These are phyloP conservation scores for Tolypocladium guangdongense DNA, from an alignment of 2,329 filamentous ascomycete genomes.

Conservation along the genomic window DNA sequence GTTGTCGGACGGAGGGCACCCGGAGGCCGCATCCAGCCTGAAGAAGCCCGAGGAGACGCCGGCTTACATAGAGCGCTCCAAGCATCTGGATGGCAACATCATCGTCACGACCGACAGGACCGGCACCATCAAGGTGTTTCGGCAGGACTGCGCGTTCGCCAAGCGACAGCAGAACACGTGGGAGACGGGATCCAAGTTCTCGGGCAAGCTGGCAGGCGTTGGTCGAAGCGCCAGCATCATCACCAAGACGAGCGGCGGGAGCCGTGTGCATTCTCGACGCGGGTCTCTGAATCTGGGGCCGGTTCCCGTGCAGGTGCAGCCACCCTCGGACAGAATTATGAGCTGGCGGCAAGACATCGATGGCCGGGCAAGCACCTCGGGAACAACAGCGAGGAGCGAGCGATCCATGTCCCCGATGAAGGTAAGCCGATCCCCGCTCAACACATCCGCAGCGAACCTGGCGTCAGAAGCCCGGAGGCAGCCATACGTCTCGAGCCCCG, in stretches of 20 bases:
- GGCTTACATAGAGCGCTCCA: slow-evolving; percentile 63
- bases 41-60: slow-evolving; percentile 57
- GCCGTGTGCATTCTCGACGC: slow-evolving; percentile 37
- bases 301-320: slow-evolving; percentile 18
- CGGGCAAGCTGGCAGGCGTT: slow-evolving; percentile 53
- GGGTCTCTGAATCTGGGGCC: slow-evolving; percentile 37
- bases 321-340: slow-evolving; percentile 63
- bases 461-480: slow-evolving; percentile 35
- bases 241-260: slow-evolving; percentile 39
- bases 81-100: slow-evolving; percentile 75
- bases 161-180: slow-evolving; percentile 69
- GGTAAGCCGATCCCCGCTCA: slow-evolving; percentile 23
- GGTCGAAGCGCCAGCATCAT: slow-evolving; percentile 45
- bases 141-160: slow-evolving; percentile 79
- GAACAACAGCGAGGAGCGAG: slow-evolving; percentile 34
- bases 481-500: slow-evolving; percentile 24
- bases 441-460: slow-evolving; percentile 25
- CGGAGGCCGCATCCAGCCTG: slow-evolving; percentile 18
- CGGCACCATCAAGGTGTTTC: slow-evolving; percentile 85
- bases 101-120: slow-evolving; percentile 83
- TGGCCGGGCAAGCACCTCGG: slow-evolving; percentile 25
- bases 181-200: slow-evolving; percentile 70
- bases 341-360: slow-evolving; percentile 70
- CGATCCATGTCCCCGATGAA: slow-evolving; percentile 46
- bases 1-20: slow-evolving; percentile 23